phyloP scores from a whole-genome alignment of 2,329 filamentous ascomycete genomes.

The Xylariales sp. region DNA sequence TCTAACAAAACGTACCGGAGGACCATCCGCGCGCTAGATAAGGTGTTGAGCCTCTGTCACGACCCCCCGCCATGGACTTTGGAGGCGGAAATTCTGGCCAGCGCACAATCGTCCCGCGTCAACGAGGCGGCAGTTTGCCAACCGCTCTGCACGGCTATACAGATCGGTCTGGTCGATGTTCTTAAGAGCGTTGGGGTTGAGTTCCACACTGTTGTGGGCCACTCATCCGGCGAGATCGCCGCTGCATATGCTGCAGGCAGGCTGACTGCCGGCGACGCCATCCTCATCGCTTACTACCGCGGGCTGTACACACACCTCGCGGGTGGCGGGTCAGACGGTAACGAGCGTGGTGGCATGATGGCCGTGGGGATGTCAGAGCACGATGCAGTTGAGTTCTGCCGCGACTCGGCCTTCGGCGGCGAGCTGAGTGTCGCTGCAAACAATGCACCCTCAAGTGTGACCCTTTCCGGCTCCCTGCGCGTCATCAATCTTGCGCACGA shows the following conservation, averaged over 20 bases:
- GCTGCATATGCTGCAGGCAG: conserved; percentile 25
- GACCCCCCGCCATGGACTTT: conserved; percentile 27
- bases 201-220: conserved; percentile 25
- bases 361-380: conserved; percentile 18
- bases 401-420: conserved; percentile 13
- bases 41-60: conserved; percentile 14
- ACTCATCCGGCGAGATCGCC: conserved; percentile 26
- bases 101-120: conserved; percentile 21
- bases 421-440: conserved; percentile 21
- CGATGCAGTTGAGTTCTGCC: conserved; percentile 20
- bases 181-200: conserved; percentile 19
- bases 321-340: conserved; percentile 12
- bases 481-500: conserved; percentile 14
- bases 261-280: conserved; percentile 21
- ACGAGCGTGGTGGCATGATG: conserved; percentile 23
- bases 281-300: conserved; percentile 25
- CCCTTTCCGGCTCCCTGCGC: conserved; percentile 23
- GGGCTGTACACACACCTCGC: conserved; percentile 19
- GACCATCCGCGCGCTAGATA: conserved; percentile 28
- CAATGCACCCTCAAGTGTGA: conserved; percentile 21
- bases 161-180: conserved; percentile 39
- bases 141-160: conserved; percentile 49
- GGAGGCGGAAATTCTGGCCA: conserved; percentile 27
- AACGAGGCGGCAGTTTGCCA: conserved; percentile 39
- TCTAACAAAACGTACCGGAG: conserved; percentile 25